Base-by-base conservation (phyloP, 2,329 filamentous ascomycete species). In the Trichoderma sp. region DNA sequence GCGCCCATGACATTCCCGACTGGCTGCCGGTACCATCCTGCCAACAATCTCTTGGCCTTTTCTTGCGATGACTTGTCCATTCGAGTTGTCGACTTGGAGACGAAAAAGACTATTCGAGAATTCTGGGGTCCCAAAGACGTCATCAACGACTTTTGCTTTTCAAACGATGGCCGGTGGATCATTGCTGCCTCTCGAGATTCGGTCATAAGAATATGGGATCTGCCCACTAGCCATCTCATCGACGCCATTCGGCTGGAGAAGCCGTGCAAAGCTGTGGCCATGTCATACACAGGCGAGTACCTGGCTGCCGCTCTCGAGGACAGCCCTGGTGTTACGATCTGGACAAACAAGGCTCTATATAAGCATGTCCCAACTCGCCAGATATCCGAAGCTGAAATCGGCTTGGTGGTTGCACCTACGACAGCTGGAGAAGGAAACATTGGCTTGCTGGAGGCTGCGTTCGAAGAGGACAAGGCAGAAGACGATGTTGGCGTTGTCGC, bases 261-360 rank as follows among this genome's bases (percentile, higher is more conserved):
- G 64, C 89, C 90, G 12, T 97, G 94, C 77, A 95, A 89, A 17
- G 90, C 93, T 2, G 83, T 99, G 13, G 89, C 94, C 8, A 97
- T 98, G 83, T 97, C 95, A 0, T 84, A 85, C 1, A 97, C 93
- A 0, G 95, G 94, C 15, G 95, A 99, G 75, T 98, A 93, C 74
- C 86, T 99, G n/a, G 95, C 95, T 4, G 95, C 94, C 4, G 91
- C 93, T 0, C 89, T 93, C 64, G 88, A 93, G 64, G 91, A 90
- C 67, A 89, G 90, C 70, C 86, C 97, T 1, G 95, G 95, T 13
- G 90, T 99, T n/a, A 90, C 92, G 72, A 87, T 99, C 57, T 99
- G 95, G 94, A 97, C 92, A 25, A 99, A 99, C 80, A 92, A 92
- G 75, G 90, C 91, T 0, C 83, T 98, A 1, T 99, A 97, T 83